Evolutionary conservation across 2,329 filamentous ascomycete species (phyloP).

Genomic region (Niveomyces coronatus): DNA sequence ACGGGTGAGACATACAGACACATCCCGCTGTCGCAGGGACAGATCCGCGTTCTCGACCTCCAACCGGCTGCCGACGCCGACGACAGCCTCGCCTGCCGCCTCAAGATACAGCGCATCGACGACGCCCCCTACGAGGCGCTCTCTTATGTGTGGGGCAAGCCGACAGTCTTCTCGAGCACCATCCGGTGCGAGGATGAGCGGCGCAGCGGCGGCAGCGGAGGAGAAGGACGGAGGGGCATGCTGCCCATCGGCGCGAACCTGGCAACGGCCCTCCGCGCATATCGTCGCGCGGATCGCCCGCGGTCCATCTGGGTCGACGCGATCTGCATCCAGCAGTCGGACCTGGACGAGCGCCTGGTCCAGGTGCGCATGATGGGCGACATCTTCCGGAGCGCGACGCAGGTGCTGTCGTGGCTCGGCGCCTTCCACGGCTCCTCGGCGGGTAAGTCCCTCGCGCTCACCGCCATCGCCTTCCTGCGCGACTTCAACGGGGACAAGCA

Average conservation of each 20-base stretch:
- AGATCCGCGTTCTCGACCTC: conserved; percentile 7
- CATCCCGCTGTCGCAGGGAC: neutral
- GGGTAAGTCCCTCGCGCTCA: neutral
- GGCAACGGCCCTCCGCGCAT: conserved; percentile 7
- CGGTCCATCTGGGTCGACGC: conserved; percentile 14
- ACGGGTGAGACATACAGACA: conserved; percentile 1
- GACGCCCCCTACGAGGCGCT: conserved; percentile 10
- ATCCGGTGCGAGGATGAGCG: conserved; percentile 5
- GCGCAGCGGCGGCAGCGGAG: neutral
- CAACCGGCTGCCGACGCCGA: neutral
- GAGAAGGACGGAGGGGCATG: too few relatives aligned
- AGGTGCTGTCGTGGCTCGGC: conserved; percentile 12
- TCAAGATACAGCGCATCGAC: conserved; percentile 2
- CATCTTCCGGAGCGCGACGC: conserved; percentile 11
- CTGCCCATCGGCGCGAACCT: conserved; percentile 8
- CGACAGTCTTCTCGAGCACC: neutral
- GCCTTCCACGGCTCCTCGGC: conserved; percentile 2
- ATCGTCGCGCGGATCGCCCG: neutral
- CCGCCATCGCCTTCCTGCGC: conserved; percentile 7
- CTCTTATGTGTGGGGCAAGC: conserved; percentile 10
- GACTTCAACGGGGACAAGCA: neutral
- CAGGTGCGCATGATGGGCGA: conserved; percentile 15
- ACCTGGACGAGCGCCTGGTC: conserved; percentile 9
- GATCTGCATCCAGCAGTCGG: conserved; percentile 13
- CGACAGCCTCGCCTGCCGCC: neutral